A percentile compares a stretch with the other conserved stretches of the same genome.
phyloP scores from a whole-genome alignment of 2,329 filamentous ascomycete species.

The Ophiostoma piceae region DNA sequence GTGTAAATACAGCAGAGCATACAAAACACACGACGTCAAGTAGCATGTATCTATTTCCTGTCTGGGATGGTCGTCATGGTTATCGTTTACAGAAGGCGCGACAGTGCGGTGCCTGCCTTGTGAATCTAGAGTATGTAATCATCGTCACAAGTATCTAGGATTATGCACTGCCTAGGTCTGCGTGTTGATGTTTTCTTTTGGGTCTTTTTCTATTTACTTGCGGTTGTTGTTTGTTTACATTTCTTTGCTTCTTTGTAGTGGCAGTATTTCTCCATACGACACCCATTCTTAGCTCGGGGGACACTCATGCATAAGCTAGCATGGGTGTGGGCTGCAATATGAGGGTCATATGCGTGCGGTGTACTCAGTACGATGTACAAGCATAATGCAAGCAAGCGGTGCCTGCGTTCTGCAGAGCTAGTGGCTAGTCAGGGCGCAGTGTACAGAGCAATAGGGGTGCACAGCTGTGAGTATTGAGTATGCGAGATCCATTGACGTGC shows the following conservation, averaged over 20 bases:
- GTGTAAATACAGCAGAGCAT: not conserved
- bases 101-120: not conserved
- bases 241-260: not conserved
- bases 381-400: constrained; percentile 4
- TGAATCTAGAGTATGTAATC: not conserved
- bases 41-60: not conserved
- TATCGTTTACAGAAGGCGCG: not conserved
- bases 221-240: not conserved
- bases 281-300: constrained; percentile 3
- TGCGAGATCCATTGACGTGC: not conserved
- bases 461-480: not conserved
- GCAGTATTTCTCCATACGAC: not conserved
- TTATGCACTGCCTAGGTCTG: no score
- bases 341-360: not conserved
- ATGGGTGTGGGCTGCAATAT: not conserved
- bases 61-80: not conserved
- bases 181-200: not conserved
- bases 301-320: not conserved
- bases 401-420: constrained; percentile 2
- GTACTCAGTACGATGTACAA: no score
- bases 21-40: not conserved
- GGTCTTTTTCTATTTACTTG: not conserved
- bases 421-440: constrained; percentile 5
- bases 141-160: not conserved
- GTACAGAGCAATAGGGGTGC: not conserved